Evolutionary conservation across 768 basidiomycete species (phyloP), one percentile per base, ranked within the genome.

Genomic region (Tubosaeta sp.): DNA sequence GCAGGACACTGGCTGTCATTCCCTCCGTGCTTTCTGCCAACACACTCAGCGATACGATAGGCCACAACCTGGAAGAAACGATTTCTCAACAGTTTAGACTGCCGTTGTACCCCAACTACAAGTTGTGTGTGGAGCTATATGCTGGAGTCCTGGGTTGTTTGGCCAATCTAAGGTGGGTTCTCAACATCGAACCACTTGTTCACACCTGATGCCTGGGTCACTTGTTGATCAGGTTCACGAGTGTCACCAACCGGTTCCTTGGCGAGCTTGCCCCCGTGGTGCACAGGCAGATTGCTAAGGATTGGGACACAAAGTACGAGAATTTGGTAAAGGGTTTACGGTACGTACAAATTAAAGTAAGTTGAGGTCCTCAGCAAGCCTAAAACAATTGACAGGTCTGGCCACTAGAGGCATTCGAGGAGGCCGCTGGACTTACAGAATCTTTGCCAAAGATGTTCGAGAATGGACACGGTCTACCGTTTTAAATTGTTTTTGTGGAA

Each of bases 341-440:
- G 54, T 81, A 90, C 63, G 80, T 96, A 48, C 83, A 87, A 59
- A 83, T 96, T 67, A 90, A 90, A 73, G 90, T 87, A 53, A 43
- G 67, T 54, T 2, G 8, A 6, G 19, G 30, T 46, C 18, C 16
- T 18, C 38, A n/a, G 31, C 29, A 16, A 19, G 25, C 48, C 52
- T 53, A 22, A 59, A 38, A 4, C 21, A 12, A 22, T 48, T 12
- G 16, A 24, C 56, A 91, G 89, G 93, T 95, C 40, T 96, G 91
- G 83, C 94, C 94, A 2, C 87, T 90, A 13, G 89, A 93, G 64
- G 84, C 87, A 5, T 94, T 96, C 51, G 94, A 96, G 63, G 88
- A 94, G 67, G 90, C 88, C 3, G 87, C 93, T 3, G 94, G 96
- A 59, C 95, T 95, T 58, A 70, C 96, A 69, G 86, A 90, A 53